Evolutionary conservation across 129 eudicot genomes (phyloP).

Genomic region (Sambucus nigra): DNA sequence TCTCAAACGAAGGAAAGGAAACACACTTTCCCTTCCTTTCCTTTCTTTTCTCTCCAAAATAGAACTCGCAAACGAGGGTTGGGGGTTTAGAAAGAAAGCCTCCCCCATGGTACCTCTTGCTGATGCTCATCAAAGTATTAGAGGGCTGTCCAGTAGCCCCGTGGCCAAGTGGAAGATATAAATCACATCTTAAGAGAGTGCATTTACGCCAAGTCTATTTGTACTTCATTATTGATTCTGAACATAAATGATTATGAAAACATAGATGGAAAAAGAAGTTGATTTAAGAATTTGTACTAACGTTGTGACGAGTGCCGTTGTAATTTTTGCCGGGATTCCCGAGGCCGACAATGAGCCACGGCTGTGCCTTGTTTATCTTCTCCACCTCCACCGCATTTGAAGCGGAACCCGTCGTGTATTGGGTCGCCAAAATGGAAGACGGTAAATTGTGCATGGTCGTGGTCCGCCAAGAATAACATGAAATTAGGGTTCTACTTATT

Average conservation of each 20-base stretch:
- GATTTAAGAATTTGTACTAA: slow-evolving; percentile 14
- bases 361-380: slow-evolving; percentile 30
- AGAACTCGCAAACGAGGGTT: no score
- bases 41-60: no score
- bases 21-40: no score
- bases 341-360: slow-evolving; percentile 93
- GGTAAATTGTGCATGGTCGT: no score
- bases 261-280: neutral
- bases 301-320: slow-evolving; percentile 74
- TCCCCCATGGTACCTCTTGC: no score
- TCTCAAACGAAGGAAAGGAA: no score
- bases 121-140: neutral
- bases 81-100: no score
- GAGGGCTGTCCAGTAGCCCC: no score
- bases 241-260: neutral
- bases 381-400: slow-evolving; percentile 7
- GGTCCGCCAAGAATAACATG: no score
- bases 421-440: slow-evolving; percentile 7
- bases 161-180: neutral
- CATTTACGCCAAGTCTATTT: neutral
- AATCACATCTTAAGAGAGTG: no score
- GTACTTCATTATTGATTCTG: no score
- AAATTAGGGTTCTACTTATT: no score
- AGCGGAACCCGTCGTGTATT: neutral
- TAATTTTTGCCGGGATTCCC: slow-evolving; percentile 84